phyloP scores from a whole-genome alignment of 495 filamentous ascomycete genomes.

The Hypoxylon trugodes region DNA sequence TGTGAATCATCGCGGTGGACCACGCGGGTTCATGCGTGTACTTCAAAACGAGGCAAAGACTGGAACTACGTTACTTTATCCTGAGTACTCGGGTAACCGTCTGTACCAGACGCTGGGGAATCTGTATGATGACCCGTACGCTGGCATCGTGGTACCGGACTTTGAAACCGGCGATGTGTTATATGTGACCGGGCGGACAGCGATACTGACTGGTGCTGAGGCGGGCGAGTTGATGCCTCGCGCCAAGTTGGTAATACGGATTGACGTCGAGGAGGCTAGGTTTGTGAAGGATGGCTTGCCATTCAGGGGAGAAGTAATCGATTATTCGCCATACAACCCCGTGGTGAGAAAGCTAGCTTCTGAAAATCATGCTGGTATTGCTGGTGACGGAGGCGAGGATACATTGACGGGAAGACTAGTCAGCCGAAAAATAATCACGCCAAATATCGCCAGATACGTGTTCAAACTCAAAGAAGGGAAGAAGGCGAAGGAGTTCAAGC shows the following conservation, averaged over 20 bases:
- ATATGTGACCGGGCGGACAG: constrained; percentile 70
- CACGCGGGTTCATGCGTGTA: constrained; percentile 75
- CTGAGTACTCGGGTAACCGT: constrained; percentile 83
- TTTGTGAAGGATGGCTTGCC: constrained; percentile 70
- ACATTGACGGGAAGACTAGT: constrained; percentile 61
- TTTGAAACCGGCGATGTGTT: constrained; percentile 74
- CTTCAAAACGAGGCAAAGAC: constrained; percentile 59
- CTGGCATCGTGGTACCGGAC: constrained; percentile 74
- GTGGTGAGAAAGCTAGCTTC: constrained; percentile 45
- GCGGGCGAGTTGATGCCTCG: constrained; percentile 68
- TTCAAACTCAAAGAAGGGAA: constrained; percentile 57
- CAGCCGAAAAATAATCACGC: constrained; percentile 64
- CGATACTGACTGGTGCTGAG: constrained; percentile 68
- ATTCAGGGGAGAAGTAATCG: constrained; percentile 68
- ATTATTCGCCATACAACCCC: constrained; percentile 74
- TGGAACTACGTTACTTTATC: constrained; percentile 63
- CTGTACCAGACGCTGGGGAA: constrained; percentile 86
- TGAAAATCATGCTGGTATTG: constrained; percentile 27
- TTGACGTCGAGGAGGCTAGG: constrained; percentile 66
- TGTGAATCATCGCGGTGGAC: constrained; percentile 82
- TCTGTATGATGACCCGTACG: constrained; percentile 66
- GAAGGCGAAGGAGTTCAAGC: background rate
- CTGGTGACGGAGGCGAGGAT: constrained; percentile 12
- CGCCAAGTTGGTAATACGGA: constrained; percentile 74
- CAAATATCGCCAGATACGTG: constrained; percentile 68